These are phyloP conservation scores for Dipteronia sinensis DNA, from an alignment of 345 rosid genomes.

Conservation along the genomic window DNA sequence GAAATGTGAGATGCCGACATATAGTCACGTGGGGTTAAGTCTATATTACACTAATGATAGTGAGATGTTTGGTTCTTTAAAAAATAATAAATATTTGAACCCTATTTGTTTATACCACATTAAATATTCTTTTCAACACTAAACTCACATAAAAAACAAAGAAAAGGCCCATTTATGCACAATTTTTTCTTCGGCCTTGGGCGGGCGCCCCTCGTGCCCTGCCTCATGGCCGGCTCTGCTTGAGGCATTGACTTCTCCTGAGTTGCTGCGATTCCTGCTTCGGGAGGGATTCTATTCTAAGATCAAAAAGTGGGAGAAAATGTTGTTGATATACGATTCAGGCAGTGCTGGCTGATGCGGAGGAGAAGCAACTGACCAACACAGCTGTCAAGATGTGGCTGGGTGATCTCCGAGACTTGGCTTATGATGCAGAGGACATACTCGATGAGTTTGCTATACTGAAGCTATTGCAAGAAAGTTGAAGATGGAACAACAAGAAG, in stretches of 20 bases:
- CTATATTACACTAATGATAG: no score
- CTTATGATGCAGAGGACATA: conserved; percentile 19
- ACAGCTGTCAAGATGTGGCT: background rate
- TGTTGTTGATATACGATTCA: background rate
- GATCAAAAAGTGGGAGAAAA: background rate
- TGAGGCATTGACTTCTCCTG: background rate
- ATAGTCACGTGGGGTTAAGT: no score
- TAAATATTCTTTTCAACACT: no score
- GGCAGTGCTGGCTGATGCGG: background rate
- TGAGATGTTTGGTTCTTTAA: no score
- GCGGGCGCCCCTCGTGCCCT: no score
- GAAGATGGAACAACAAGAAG: background rate
- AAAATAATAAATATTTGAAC: no score
- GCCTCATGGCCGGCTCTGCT: no score
- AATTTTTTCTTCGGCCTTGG: no score
- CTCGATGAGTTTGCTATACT: conserved; percentile 6
- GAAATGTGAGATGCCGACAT: no score
- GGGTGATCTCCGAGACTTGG: background rate
- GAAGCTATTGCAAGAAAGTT: background rate
- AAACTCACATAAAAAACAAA: no score
- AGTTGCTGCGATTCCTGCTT: background rate
- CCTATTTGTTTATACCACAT: no score
- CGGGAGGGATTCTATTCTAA: background rate
- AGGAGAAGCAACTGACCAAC: background rate
- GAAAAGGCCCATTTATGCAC: no score